phyloP scores from a whole-genome alignment of 2,329 filamentous ascomycete genomes.

The Ceratocystis harringtonii region DNA sequence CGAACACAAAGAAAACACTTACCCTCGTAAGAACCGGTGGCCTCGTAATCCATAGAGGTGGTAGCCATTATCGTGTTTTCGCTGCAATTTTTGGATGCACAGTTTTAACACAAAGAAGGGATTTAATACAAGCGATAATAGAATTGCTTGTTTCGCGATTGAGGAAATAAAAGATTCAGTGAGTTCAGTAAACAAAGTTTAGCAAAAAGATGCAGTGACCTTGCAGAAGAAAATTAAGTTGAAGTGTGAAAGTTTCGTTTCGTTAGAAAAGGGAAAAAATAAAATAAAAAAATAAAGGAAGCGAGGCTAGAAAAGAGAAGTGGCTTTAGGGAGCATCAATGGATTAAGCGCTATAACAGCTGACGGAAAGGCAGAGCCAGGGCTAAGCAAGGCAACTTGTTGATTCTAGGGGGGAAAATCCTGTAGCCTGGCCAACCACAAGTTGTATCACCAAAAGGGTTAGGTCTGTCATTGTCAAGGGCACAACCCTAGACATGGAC shows the following conservation, averaged over 20 bases:
- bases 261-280: background rate
- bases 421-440: constrained; percentile 5
- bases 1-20: constrained; percentile 9
- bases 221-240: background rate
- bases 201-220: background rate
- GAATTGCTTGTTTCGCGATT: background rate
- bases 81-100: constrained; percentile 13
- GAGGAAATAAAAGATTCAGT: background rate
- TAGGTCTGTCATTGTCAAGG: background rate
- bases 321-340: background rate
- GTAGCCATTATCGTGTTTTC: constrained; percentile 37
- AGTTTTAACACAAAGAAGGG: constrained; percentile 21
- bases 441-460: background rate
- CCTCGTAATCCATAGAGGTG: constrained; percentile 56
- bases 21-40: constrained; percentile 54
- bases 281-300: background rate
- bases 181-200: background rate
- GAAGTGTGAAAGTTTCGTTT: background rate
- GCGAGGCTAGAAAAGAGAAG: background rate
- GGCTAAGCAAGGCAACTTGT: background rate
- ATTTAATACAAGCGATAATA: constrained; percentile 19
- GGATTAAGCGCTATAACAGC: background rate
- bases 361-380: background rate
- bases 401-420: constrained; percentile 6
- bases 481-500: background rate